Evolutionary conservation across 2,329 filamentous ascomycete genomes (phyloP), one percentile per base, ranked within the genome.

Genomic region (Rhynchosporium secalis): DNA sequence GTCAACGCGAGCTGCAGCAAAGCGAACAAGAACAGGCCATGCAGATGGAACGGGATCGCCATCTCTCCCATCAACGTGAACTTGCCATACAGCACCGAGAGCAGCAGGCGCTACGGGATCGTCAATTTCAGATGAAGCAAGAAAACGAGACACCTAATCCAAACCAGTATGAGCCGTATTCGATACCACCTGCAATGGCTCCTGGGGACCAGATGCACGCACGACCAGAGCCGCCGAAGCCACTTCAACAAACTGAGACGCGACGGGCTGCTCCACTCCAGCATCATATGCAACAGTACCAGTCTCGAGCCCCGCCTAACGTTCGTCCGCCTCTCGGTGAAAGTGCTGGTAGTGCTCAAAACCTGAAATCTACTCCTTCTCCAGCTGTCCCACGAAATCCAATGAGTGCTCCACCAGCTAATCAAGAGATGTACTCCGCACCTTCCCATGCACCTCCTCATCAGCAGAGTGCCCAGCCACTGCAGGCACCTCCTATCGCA

Each of bases 401-500:
- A 10, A 66, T 68, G 51, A 72, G 67, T 61, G 68, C 69, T 15
- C 69, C 72, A 33, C 67, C 69, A 28, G 38, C 62, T 3, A 65
- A 57, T 36, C 68, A 70, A 51, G 71, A 72, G 28, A 65, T 66
- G 54, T 70, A 71, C 46, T 58, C 68, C 15, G 60, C 63, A 48
- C 67, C 69, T 55, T 59, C 66, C 33, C 67, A 65, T 41, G 66
- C 61, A 20, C 65, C 60, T 12, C 56, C 55, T 12, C 58, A 31
- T 26, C 60, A 62, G 40, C 59, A 60, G 15, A 57, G 56, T 28
- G 54, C 58, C 6, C 64, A 65, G 43, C 66, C 62, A 13, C 61
- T 67, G 4, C 62, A 60, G 41, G 58, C 64, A 40, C 71, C 78
- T n/a, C 72, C 78, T 28, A 74, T 78, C 33, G 74, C 78, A 45